These are phyloP conservation scores for Colletotrichum falcatum DNA, from an alignment of 2,329 filamentous ascomycete species.

Conservation along the genomic window DNA sequence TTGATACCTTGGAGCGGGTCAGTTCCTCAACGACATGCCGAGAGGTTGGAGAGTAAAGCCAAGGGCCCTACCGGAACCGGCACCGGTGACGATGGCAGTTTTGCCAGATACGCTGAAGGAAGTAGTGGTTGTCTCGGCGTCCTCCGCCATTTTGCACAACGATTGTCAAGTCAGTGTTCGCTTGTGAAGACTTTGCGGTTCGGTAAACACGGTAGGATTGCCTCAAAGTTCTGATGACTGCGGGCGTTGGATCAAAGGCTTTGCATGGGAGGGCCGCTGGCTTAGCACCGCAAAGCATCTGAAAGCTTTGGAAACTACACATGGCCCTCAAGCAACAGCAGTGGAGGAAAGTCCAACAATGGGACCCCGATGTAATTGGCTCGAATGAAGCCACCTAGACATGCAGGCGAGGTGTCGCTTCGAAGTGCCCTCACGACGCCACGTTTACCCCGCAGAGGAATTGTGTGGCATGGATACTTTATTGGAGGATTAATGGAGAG, in stretches of 20 bases:
- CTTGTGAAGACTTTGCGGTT: not conserved
- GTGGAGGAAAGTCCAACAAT: not conserved
- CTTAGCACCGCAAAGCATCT: no score
- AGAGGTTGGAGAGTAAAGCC: not conserved
- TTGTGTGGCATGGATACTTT: not conserved
- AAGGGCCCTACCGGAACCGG: constrained; percentile 44
- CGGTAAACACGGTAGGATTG: no score
- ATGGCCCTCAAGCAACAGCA: not conserved
- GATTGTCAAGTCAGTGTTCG: no score
- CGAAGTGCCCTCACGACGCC: not conserved
- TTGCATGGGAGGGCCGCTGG: not conserved
- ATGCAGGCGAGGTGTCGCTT: not conserved
- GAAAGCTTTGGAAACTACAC: no score
- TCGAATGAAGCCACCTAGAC: not conserved
- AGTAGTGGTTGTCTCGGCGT: not conserved
- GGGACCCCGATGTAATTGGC: not conserved
- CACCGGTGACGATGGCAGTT: constrained; percentile 48
- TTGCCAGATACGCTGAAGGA: constrained; percentile 46
- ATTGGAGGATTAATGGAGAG: not conserved
- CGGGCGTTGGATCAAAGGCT: not conserved
- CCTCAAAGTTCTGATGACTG: not conserved
- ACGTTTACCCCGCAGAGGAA: constrained; percentile 26
- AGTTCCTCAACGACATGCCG: not conserved
- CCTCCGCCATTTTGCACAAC: not conserved
- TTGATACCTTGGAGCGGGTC: constrained; percentile 53